phyloP scores from a whole-genome alignment of 2,329 filamentous ascomycete genomes.

The Herpomyces periplanetae region DNA sequence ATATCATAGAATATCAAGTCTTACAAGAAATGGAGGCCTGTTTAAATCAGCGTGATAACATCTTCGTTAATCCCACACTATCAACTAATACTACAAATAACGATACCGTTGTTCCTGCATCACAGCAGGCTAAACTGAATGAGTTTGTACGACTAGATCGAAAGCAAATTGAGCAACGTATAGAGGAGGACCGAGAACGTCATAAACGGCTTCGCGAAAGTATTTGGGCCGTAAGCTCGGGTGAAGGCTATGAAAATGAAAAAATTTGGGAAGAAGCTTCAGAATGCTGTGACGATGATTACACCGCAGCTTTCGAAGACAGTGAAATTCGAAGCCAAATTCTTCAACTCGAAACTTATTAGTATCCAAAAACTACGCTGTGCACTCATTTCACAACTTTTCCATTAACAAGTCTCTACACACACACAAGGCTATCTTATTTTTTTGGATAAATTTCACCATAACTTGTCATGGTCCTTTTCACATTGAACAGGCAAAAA shows the following conservation, averaged over 20 bases:
- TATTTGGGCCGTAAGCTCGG: slow-evolving; percentile 48
- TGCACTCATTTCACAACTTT: too few species aligned
- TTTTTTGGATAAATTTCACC: too few species aligned
- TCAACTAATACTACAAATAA: slow-evolving; percentile 10
- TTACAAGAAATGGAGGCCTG: slow-evolving; percentile 45
- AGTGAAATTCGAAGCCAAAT: slow-evolving; percentile 13
- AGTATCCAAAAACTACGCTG: too few species aligned
- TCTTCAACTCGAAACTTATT: slow-evolving; percentile 10
- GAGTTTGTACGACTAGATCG: slow-evolving; percentile 23
- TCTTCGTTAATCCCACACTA: slow-evolving; percentile 15
- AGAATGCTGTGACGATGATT: slow-evolving; percentile 57
- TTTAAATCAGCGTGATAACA: slow-evolving; percentile 33
- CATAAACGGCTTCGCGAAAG: slow-evolving; percentile 70
- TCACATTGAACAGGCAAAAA: too few species aligned
- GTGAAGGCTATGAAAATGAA: slow-evolving; percentile 27
- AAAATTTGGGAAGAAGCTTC: slow-evolving; percentile 59
- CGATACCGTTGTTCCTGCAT: slow-evolving; percentile 3
- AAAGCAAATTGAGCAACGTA: slow-evolving; percentile 64
- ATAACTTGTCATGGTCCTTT: too few species aligned
- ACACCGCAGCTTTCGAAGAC: slow-evolving; percentile 35
- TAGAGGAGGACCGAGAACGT: slow-evolving; percentile 77
- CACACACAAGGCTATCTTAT: too few species aligned
- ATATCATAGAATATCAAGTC: slow-evolving; percentile 29
- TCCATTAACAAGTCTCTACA: too few species aligned
- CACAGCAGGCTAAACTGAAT: slow-evolving; percentile 5